phyloP scores from a whole-genome alignment of 768 basidiomycete genomes.

The Hypholoma sublateritium region DNA sequence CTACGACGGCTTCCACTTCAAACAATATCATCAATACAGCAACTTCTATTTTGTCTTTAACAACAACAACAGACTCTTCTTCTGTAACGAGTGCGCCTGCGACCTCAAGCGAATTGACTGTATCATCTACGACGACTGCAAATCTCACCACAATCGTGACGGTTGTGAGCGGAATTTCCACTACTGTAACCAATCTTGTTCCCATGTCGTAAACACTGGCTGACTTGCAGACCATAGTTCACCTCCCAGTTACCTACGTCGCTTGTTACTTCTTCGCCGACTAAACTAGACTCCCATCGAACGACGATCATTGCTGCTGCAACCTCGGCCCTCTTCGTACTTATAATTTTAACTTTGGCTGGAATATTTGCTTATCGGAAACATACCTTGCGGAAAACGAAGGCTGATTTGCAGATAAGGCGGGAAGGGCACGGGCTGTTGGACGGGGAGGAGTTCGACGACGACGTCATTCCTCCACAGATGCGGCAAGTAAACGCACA shows the following conservation, averaged over 20 bases:
- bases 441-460: slow-evolving; percentile 37
- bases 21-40: too few species aligned
- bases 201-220: neutral
- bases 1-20: too few species aligned
- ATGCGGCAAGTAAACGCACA: slow-evolving; percentile 7
- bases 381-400: slow-evolving; percentile 30
- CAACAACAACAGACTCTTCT: neutral
- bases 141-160: slow-evolving; percentile 19
- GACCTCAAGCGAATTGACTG: neutral
- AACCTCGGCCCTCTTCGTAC: slow-evolving; percentile 34
- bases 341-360: slow-evolving; percentile 35
- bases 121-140: neutral
- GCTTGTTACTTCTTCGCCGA: slow-evolving; percentile 22
- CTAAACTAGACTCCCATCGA: slow-evolving; percentile 19
- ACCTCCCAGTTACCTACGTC: slow-evolving; percentile 30
- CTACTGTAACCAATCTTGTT: slow-evolving; percentile 15
- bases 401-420: slow-evolving; percentile 24
- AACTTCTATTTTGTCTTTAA: too few species aligned
- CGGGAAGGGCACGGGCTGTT: slow-evolving; percentile 27
- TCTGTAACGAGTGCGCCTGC: neutral
- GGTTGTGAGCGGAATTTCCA: slow-evolving; percentile 10
- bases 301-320: slow-evolving; percentile 43
- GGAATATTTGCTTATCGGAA: slow-evolving; percentile 37
- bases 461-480: slow-evolving; percentile 22
- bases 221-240: slow-evolving; percentile 10